Conservation (phyloP, 441 rosid genomes). For the Croton laevigatus region DNA sequence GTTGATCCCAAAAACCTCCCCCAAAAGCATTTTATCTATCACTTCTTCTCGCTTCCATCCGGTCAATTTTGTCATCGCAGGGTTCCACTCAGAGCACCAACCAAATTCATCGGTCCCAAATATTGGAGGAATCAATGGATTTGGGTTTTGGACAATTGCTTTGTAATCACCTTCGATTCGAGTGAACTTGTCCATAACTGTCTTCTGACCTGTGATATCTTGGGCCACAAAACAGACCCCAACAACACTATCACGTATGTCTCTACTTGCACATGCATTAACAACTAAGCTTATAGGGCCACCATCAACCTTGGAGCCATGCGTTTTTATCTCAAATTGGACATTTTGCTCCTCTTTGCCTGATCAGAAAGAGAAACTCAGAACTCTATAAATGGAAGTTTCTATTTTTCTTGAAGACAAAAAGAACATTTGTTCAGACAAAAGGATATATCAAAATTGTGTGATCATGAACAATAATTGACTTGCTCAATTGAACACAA, state of each 20-base stretch:
- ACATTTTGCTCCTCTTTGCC: constrained; percentile 85
- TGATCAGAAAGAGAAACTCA: constrained; percentile 31
- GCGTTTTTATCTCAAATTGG: constrained; percentile 81
- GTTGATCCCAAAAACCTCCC: constrained; percentile 79
- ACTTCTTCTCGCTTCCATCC: constrained; percentile 89
- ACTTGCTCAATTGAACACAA: neutral
- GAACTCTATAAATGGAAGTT: neutral
- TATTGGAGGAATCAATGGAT: constrained; percentile 89
- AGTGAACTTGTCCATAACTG: constrained; percentile 92
- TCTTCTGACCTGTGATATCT: constrained; percentile 88
- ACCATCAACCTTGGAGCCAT: constrained; percentile 47
- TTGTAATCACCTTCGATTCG: constrained; percentile 94
- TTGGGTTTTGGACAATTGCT: constrained; percentile 87
- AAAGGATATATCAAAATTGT: neutral
- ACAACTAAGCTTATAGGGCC: constrained; percentile 78
- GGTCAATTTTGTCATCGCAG: constrained; percentile 73
- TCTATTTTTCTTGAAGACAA: too few relatives aligned
- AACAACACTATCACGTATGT: constrained; percentile 72
- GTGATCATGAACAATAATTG: neutral
- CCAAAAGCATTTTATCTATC: constrained; percentile 80
- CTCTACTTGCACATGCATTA: constrained; percentile 91
- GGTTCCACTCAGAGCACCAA: constrained; percentile 98
- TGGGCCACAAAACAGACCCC: constrained; percentile 97
- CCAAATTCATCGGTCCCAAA: constrained; percentile 90
- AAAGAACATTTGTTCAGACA: neutral